phyloP scores from a whole-genome alignment of 345 rosid genomes.

The Clausena lansium region DNA sequence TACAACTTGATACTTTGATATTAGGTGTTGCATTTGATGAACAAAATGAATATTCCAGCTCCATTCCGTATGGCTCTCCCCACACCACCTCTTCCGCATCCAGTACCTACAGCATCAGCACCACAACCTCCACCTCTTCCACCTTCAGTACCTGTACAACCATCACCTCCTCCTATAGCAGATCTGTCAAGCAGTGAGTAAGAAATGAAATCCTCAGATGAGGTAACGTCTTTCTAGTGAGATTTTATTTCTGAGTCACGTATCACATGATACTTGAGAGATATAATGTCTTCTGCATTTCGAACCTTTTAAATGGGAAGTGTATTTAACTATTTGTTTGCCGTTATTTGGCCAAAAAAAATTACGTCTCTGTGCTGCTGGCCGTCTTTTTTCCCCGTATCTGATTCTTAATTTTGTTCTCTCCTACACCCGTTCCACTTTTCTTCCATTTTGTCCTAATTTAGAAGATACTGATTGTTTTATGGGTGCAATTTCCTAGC shows the following conservation, averaged over 20 bases:
- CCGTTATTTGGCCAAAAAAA: background rate
- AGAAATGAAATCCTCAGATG: constrained; percentile 87
- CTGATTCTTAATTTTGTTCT: background rate
- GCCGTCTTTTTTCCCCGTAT: background rate
- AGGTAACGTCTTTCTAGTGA: constrained; percentile 45
- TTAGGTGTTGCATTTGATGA: constrained; percentile 95
- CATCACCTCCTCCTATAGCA: constrained; percentile 27
- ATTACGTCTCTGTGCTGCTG: too few relatives aligned
- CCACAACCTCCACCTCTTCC: constrained; percentile 63
- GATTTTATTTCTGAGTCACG: background rate
- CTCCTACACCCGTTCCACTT: too few relatives aligned
- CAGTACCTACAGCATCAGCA: constrained; percentile 22
- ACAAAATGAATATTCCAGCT: constrained; percentile 98
- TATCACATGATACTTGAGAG: background rate
- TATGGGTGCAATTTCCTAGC: constrained; percentile 36
- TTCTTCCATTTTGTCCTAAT: background rate
- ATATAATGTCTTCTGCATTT: background rate
- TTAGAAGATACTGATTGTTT: background rate
- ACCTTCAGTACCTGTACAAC: constrained; percentile 44
- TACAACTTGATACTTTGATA: constrained; percentile 8
- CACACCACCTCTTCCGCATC: constrained; percentile 84
- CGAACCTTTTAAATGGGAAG: background rate
- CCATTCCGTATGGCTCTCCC: constrained; percentile 94
- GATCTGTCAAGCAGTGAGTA: constrained; percentile 79
- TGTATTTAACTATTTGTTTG: background rate